A percentile compares a stretch with the other conserved stretches of the same genome.
Evolutionary conservation across 148 eudicot species (phyloP).

Genomic region (Polygonum maritimum): DNA sequence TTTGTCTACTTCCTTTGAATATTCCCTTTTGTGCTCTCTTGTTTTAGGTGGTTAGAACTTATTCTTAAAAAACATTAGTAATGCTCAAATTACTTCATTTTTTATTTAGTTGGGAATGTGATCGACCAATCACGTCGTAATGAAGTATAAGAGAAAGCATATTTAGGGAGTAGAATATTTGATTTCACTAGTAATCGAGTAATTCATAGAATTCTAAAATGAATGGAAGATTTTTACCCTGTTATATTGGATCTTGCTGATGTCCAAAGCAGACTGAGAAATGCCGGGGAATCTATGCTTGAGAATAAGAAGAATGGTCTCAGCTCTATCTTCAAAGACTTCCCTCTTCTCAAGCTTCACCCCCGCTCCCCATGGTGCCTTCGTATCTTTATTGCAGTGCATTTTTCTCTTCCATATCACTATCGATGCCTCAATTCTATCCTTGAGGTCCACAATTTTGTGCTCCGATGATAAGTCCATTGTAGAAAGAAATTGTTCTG

Average conservation of each 20-base stretch:
- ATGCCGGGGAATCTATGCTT: slow-evolving; percentile 16
- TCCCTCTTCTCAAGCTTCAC: slow-evolving; percentile 15
- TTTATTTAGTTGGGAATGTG: too few species aligned
- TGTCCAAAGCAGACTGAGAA: slow-evolving; percentile 12
- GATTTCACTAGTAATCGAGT: too few species aligned
- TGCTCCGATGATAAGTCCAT: slow-evolving; percentile 21
- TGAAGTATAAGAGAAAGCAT: too few species aligned
- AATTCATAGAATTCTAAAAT: neutral
- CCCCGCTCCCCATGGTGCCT: slow-evolving; percentile 9
- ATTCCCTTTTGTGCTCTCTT: too few species aligned
- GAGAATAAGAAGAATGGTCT: slow-evolving; percentile 9
- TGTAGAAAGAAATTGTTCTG: slow-evolving; percentile 34
- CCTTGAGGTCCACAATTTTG: slow-evolving; percentile 12
- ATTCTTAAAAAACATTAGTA: too few species aligned
- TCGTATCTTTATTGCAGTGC: slow-evolving; percentile 1
- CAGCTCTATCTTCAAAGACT: slow-evolving; percentile 16
- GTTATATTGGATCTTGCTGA: slow-evolving; percentile 13
- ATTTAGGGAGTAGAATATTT: too few species aligned
- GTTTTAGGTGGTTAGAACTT: too few species aligned
- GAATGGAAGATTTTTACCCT: neutral
- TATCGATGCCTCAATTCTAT: slow-evolving; percentile 16
- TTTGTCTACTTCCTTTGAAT: too few species aligned
- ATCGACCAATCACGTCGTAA: too few species aligned
- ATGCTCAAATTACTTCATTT: too few species aligned
- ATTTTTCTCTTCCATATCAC: slow-evolving; percentile 19